phyloP scores from a whole-genome alignment of 164 flowering plant genomes.

The Akebia trifoliata region DNA sequence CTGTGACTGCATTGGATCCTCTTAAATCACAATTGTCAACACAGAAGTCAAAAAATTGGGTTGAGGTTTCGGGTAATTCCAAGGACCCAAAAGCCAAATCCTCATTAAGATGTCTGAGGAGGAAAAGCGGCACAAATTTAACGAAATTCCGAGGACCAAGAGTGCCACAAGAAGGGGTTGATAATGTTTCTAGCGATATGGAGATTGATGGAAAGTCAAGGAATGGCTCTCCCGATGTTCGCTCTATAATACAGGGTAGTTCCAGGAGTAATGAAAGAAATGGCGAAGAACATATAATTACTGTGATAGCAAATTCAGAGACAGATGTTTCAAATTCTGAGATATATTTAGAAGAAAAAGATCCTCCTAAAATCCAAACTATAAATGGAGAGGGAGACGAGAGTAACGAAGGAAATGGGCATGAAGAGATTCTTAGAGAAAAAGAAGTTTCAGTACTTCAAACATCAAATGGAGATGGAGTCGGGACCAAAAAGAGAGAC shows the following conservation, averaged over 20 bases:
- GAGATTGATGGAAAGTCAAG: constrained; percentile 39
- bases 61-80: constrained; percentile 17
- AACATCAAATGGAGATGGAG: constrained; percentile 14
- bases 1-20: constrained; percentile 22
- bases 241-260: constrained; percentile 14
- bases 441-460: not conserved
- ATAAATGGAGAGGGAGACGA: constrained; percentile 6
- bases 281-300: constrained; percentile 12
- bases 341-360: constrained; percentile 11
- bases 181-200: constrained; percentile 28
- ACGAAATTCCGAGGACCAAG: constrained; percentile 1
- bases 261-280: constrained; percentile 17
- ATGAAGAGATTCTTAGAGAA: constrained; percentile 7
- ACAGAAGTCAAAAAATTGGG: constrained; percentile 30
- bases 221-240: constrained; percentile 21
- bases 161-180: constrained; percentile 12
- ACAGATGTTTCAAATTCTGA: constrained; percentile 15
- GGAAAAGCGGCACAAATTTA: constrained; percentile 14
- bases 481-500: constrained; percentile 19
- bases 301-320: constrained; percentile 9
- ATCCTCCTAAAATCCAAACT: not conserved
- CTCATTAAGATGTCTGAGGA: constrained; percentile 18
- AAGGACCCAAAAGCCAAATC: constrained; percentile 19
- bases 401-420: constrained; percentile 1
- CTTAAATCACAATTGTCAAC: constrained; percentile 24